phyloP scores from a whole-genome alignment of 2,329 filamentous ascomycete genomes.

The Phaeosphaeriaceae sp. region DNA sequence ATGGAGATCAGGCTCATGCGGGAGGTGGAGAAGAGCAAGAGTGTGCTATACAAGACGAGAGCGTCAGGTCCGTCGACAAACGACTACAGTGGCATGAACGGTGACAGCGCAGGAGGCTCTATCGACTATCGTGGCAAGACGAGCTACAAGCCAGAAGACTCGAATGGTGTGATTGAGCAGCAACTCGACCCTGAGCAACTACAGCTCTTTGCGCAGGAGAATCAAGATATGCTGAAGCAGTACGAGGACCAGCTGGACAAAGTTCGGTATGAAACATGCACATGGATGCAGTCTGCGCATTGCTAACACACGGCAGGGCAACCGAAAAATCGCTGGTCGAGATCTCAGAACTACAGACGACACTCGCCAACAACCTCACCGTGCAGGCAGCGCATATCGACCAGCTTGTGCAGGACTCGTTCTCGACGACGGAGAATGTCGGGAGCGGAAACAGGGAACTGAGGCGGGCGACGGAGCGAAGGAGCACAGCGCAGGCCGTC shows the following conservation, averaged over 20 bases:
- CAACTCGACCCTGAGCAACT: slow-evolving; percentile 83
- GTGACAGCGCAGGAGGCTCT: slow-evolving; percentile 14
- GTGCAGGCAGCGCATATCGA: slow-evolving; percentile 90
- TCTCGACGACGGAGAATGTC: slow-evolving; percentile 83
- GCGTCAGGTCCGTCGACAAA: slow-evolving; percentile 36
- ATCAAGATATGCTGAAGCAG: slow-evolving; percentile 89
- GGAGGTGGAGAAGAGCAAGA: slow-evolving; percentile 89
- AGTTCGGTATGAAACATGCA: slow-evolving; percentile 73
- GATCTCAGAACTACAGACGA: slow-evolving; percentile 89
- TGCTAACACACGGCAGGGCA: slow-evolving; percentile 63
- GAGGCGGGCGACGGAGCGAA: slow-evolving; percentile 74
- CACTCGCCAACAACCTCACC: slow-evolving; percentile 84
- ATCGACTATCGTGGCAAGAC: slow-evolving; percentile 38
- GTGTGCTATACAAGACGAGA: slow-evolving; percentile 76
- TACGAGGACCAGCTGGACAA: slow-evolving; percentile 95
- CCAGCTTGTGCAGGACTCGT: slow-evolving; percentile 84
- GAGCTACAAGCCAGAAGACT: slow-evolving; percentile 29
- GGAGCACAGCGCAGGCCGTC: slow-evolving; percentile 58
- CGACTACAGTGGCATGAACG: slow-evolving; percentile 31
- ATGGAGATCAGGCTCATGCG: slow-evolving; percentile 87
- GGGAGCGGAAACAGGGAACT: slow-evolving; percentile 87
- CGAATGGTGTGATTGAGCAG: slow-evolving; percentile 54
- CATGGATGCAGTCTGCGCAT: not conserved
- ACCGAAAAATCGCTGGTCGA: slow-evolving; percentile 91
- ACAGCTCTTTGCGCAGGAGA: slow-evolving; percentile 92